These are phyloP conservation scores for Flaveria ramosissima DNA, from an alignment of 129 eudicot genomes.

Conservation along the genomic window DNA sequence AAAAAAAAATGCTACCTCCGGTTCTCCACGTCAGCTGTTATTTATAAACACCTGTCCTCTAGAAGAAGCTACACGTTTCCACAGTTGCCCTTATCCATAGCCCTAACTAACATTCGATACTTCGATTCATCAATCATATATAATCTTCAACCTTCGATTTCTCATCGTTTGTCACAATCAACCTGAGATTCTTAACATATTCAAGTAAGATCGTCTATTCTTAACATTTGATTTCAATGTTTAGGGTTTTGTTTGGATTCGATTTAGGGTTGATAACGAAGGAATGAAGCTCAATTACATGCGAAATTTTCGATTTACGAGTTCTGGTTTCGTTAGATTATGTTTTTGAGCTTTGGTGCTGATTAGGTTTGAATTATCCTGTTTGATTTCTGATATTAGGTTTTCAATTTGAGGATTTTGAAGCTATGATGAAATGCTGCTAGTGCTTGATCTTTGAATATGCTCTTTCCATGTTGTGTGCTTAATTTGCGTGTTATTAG, in stretches of 20 bases:
- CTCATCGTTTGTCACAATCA: neutral
- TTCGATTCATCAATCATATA: neutral
- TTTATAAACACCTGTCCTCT: slow-evolving; percentile 5
- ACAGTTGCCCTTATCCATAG: slow-evolving; percentile 16
- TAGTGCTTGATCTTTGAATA: neutral
- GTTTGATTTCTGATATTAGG: slow-evolving; percentile 19
- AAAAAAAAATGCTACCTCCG: too few species aligned
- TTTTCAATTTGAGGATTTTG: slow-evolving; percentile 13
- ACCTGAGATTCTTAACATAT: slow-evolving; percentile 1
- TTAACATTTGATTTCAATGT: neutral
- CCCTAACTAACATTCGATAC: neutral
- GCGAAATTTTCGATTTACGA: neutral
- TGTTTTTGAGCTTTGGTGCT: neutral
- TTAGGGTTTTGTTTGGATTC: neutral
- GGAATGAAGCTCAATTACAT: neutral
- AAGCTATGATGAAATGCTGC: neutral
- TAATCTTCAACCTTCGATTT: neutral
- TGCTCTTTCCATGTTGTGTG: neutral
- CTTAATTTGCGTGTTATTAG: too few species aligned
- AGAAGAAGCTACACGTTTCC: neutral
- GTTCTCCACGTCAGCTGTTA: too few species aligned
- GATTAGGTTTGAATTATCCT: neutral
- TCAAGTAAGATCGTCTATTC: slow-evolving; percentile 8
- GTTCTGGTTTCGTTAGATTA: neutral
- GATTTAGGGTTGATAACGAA: too few species aligned